Base-by-base conservation (phyloP, 352 stramenopile species). In the Globisporangium solare region DNA sequence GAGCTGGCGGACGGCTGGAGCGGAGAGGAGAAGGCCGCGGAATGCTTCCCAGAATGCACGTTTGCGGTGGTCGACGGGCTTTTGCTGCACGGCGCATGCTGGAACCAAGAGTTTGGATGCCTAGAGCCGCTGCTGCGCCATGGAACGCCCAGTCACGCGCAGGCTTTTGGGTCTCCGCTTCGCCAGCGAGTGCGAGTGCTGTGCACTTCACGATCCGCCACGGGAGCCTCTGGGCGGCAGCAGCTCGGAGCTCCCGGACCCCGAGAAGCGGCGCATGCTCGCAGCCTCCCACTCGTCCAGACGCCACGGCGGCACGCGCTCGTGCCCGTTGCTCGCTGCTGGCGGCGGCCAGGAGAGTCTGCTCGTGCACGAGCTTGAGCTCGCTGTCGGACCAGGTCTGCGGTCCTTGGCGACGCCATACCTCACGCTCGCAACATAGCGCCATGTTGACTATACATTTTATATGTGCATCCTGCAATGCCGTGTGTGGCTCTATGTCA, bases 41-140 rank as follows among this genome's bases (percentile, higher is more conserved):
- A 35, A 56, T 22, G 47, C 47, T 51, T 46, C 14, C 21, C 35
- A 22, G 18, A 24, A 10, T n/a, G 43, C 22, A 58, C 35, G 27
- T 53, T 64, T 17, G 50, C 51, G 7, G 58, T 64, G 14, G 21
- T 59, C 24, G 51, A 53, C 20, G 50, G 58, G 1, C 17, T 64
- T n/a, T 37, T 43, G 1, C 18, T 64, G 21, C 18, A 58, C 27
- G 51, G 40, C 0, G 50, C 51, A 41, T 3, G 14, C 6, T 64
- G 58, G 58, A 50, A 59, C 37, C 12, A 37, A 1, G 37, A 51
- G 2, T 20, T 20, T 31, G 22, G n/a, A 5, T 49, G n/a, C 15
- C 1, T 64, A 7, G 51, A 59, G 31, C 18, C n/a, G 17, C 42
- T 21, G 12, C 6, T 21, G 12, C 6, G 37, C 32, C 18, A 27